Base-by-base conservation (phyloP, 73 alveolate species). In the Uronychia setigera region DNA sequence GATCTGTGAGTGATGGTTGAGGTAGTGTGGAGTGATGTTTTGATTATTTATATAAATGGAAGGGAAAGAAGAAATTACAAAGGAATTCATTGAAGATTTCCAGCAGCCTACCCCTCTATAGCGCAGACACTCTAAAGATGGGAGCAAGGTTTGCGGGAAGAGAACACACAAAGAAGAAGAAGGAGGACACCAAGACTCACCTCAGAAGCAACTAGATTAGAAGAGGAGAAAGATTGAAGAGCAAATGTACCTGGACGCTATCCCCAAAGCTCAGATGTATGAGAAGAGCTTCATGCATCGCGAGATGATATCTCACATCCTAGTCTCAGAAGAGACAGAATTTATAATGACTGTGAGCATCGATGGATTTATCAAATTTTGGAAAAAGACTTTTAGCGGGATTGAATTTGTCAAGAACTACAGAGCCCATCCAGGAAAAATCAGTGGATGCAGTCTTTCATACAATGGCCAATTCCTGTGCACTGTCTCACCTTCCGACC, bases 351-450 rank as follows among this genome's bases (percentile, higher is more conserved):
- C 99, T 0, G 89, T 95, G 34, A 91, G 98, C 57, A 80, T 87
- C 76, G 99, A 97, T 80, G 99, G 99, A 26, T 90, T 88, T 57
- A 87, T 97, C 25, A 96, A 97, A 81, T 94, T 97, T 84, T 97
- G 99, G 99, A 97, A 94, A 87, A 97, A 97, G 81, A 67, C 86
- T 29, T 93, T 88, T 81, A 85, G 91, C 82, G 97, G 98, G 33
- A 91, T 97, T 0, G 99, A 97, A 87, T 92, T 85, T 78, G 98
- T 94, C 34, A 97, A 97, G 89, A 91, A 95, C 80, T 94, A 93
- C 89, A 87, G 96, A 74, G 97, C 99, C 14, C 99, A 96, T 87
- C 88, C 86, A 34, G 95, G 96, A 59, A 93, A 84, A 76, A 91
- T 96, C 31, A 94, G 96, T 26, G 96, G 98, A 14, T 81, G 88